phyloP scores from a whole-genome alignment of 2,329 filamentous ascomycete species.

The Tolypocladium nubicola region DNA sequence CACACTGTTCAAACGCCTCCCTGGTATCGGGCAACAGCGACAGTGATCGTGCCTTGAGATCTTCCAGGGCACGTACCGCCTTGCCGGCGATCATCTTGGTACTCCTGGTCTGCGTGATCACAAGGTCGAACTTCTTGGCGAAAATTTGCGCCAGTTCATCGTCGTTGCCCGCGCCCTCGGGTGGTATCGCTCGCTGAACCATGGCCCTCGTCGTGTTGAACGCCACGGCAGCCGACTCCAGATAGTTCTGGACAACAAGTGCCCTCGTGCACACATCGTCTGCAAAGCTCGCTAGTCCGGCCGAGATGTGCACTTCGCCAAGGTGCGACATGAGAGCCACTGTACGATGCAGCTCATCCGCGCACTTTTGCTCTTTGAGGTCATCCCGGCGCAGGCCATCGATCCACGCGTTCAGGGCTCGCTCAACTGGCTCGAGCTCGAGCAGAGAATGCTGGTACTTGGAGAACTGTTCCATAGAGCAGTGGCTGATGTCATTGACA shows the following conservation, averaged over 20 bases:
- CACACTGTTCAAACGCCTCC: slow-evolving; percentile 60
- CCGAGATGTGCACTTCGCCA: slow-evolving; percentile 66
- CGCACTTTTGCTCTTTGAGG: slow-evolving; percentile 73
- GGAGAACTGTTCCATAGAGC: slow-evolving; percentile 67
- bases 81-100: slow-evolving; percentile 77
- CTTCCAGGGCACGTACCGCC: slow-evolving; percentile 64
- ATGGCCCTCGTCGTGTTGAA: slow-evolving; percentile 54
- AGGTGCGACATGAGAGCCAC: slow-evolving; percentile 83
- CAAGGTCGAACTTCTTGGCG: slow-evolving; percentile 56
- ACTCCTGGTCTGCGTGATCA: slow-evolving; percentile 67
- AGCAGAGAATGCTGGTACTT: slow-evolving; percentile 71
- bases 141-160: slow-evolving; percentile 60
- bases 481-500: slow-evolving; percentile 67
- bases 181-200: slow-evolving; percentile 54
- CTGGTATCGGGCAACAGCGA: slow-evolving; percentile 59
- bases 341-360: slow-evolving; percentile 70
- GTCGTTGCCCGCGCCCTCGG: slow-evolving; percentile 38
- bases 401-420: slow-evolving; percentile 79
- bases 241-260: slow-evolving; percentile 64
- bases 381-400: slow-evolving; percentile 77
- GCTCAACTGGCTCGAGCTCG: slow-evolving; percentile 85
- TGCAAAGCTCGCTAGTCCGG: slow-evolving; percentile 61
- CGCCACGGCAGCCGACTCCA: slow-evolving; percentile 65
- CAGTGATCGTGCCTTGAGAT: slow-evolving; percentile 65
- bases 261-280: slow-evolving; percentile 72